Base-by-base conservation (phyloP, 108 stramenopile species). In the Nannochloropsis granulata region DNA sequence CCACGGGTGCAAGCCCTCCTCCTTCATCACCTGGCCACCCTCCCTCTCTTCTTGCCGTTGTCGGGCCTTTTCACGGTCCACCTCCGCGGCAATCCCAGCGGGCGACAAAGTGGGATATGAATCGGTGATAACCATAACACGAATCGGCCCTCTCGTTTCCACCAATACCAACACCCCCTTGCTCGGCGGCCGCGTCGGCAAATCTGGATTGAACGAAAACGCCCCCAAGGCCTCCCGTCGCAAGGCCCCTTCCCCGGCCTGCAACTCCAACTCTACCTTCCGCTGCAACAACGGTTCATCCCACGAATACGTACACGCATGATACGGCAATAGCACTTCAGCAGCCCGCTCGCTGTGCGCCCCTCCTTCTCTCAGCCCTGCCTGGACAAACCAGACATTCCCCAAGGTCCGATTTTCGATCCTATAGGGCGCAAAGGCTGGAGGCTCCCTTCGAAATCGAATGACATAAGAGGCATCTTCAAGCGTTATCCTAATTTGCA, bases 361-460 rank as follows among this genome's bases (percentile, higher is more conserved):
- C n/a, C 56, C 56, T n/a, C 56, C 56, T 16, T 71, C n/a, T n/a
- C 56, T 24, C 43, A 19, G 23, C 16, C 84, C 79, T 13, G 82
- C 85, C 81, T 86, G 85, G 25, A 81, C 45, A 13, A 86, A 71
- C 34, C 42, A 82, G 43, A 86, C 26, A 43, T 43, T 82, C 82
- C 56, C 82, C 43, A 56, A 80, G 13, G 42, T 86, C 56, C 56
- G 44, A 71, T 86, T 86, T 42, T 86, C 85, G n/a, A 86, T 86
- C 82, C 85, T 81, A 25, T 86, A 86, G 12, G 85, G 85, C n/a
- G 85, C 82, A 78, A 86, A 86, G 10, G 81, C 78, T n/a, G 82
- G 85, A 12, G 71, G 85, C 82, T 86, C 85, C 44, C 80, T 43
- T 12, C 85, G 81, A 25, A 86, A 82, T 24, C 81, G 81, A 56